Percentiles rank a stretch among this genome's conserved stretches.
These are phyloP conservation scores for Globisporangium heterothallicum DNA, from an alignment of 352 stramenopile genomes.

Conservation along the genomic window DNA sequence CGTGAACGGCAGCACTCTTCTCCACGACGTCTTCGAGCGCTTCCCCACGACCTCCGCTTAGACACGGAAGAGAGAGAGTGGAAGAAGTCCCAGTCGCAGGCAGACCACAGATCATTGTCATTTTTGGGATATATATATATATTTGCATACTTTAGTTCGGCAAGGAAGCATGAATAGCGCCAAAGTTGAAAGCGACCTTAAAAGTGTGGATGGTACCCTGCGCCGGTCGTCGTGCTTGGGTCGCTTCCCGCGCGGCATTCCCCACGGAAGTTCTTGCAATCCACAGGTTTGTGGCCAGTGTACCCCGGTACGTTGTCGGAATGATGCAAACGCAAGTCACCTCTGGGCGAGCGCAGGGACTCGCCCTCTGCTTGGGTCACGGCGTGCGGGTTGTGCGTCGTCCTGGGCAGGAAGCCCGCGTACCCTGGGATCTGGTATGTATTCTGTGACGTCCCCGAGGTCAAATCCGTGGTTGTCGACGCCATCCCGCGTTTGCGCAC, in stretches of 20 bases:
- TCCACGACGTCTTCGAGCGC: slow-evolving; percentile 45
- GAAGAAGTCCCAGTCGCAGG: too few relatives aligned
- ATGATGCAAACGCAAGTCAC: slow-evolving; percentile 67
- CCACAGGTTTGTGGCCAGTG: slow-evolving; percentile 69
- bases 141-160: neutral
- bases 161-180: neutral
- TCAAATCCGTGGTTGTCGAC: slow-evolving; percentile 69
- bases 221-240: slow-evolving; percentile 50
- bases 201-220: slow-evolving; percentile 48
- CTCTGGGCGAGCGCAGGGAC: slow-evolving; percentile 25
- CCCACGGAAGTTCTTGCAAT: slow-evolving; percentile 76
- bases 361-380: slow-evolving; percentile 49
- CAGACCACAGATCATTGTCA: too few relatives aligned
- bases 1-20: slow-evolving; percentile 44
- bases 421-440: slow-evolving; percentile 85
- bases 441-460: slow-evolving; percentile 54
- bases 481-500: slow-evolving; percentile 75
- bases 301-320: slow-evolving; percentile 82
- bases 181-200: slow-evolving; percentile 18
- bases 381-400: slow-evolving; percentile 53
- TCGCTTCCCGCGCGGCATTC: slow-evolving; percentile 63
- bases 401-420: slow-evolving; percentile 55
- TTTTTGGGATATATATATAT: neutral
- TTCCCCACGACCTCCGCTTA: slow-evolving; percentile 26
- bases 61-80: too few relatives aligned